Base-by-base conservation (phyloP, 306 rosid genomes). In the Begonia peltatifolia region DNA sequence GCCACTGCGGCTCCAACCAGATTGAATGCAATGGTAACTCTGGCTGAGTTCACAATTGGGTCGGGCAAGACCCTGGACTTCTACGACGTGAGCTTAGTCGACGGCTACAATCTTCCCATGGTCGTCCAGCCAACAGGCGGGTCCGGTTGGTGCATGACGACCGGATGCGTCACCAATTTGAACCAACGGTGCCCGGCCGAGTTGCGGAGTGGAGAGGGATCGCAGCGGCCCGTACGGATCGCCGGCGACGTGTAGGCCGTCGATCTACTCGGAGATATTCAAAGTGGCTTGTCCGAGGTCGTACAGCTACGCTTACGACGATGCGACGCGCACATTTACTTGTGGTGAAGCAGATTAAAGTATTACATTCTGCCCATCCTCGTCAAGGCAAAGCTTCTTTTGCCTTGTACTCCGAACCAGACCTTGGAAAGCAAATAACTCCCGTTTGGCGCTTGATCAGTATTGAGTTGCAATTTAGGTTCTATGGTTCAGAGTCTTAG, bases 301-400 rank as follows among this genome's bases (percentile, higher is more conserved):
- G 72, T 85, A 89, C 61, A 89, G 95, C 84, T 85, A 89, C 62
- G 95, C 97, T 0, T 89, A 79, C 53, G 94, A 89, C 11, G 95
- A 89, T 20, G 90, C 80, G 3, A 71, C 87, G 2, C 84, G 97
- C 57, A 89, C 87, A 5, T 89, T 89, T 62, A 89, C 97, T 1
- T 89, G 97, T 58, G 43, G 61, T 16, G 89, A 83, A 1, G 94
- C 87, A 3, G 97, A 85, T 65, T 89, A 82, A 64, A 74, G 82
- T 54, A 60, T 89, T 41, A 82, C 92, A 14, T 85, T 84, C 62
- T 89, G 97, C 52, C 90, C 95, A 56, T 68, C 94, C 5, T 76
- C 87, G 9, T 55, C 90, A 42, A 89, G 89, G 79, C 79, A 48
- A 23, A 51, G 47, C 38, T n/a, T 30, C 11, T 38, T 58, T 58